Percentiles rank a stretch among this genome's conserved stretches.
phyloP scores from a whole-genome alignment of 305 asterid species.

The Fraxinus platypoda region DNA sequence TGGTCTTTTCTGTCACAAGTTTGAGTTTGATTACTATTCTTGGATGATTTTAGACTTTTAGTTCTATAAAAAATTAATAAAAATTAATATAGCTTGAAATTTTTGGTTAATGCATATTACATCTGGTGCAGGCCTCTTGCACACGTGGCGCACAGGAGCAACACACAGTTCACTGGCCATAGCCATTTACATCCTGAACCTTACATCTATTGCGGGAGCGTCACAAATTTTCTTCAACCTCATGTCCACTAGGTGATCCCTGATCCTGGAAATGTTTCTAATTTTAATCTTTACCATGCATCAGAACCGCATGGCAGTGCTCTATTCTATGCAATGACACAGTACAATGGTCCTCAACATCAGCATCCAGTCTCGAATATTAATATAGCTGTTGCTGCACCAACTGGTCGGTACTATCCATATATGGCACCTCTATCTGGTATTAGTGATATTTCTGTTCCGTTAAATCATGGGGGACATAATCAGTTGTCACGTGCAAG shows the following conservation, averaged over 20 bases:
- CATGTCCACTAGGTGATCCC: slow-evolving; percentile 30
- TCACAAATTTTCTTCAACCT: slow-evolving; percentile 36
- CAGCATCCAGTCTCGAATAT: slow-evolving; percentile 32
- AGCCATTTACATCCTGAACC: slow-evolving; percentile 28
- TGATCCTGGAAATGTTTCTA: slow-evolving; percentile 28
- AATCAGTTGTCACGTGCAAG: slow-evolving; percentile 49
- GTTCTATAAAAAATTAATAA: not conserved
- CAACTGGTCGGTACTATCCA: not conserved
- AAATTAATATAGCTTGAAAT: not conserved
- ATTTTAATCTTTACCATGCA: slow-evolving; percentile 30
- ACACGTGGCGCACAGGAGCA: not conserved
- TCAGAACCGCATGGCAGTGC: slow-evolving; percentile 38
- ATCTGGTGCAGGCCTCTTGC: not conserved
- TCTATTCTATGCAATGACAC: slow-evolving; percentile 33
- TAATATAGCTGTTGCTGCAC: slow-evolving; percentile 29
- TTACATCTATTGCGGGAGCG: slow-evolving; percentile 30
- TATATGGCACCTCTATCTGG: slow-evolving; percentile 16
- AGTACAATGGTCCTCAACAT: slow-evolving; percentile 29
- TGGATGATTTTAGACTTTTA: not conserved
- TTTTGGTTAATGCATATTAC: not conserved
- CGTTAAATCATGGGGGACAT: not conserved
- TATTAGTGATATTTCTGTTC: not conserved
- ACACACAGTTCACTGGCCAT: slow-evolving; percentile 20
- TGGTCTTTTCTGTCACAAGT: not conserved
- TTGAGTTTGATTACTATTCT: not conserved